These are phyloP conservation scores for Hyphopichia fennica DNA, from an alignment of 1,139 yeast genomes.

Conservation along the genomic window DNA sequence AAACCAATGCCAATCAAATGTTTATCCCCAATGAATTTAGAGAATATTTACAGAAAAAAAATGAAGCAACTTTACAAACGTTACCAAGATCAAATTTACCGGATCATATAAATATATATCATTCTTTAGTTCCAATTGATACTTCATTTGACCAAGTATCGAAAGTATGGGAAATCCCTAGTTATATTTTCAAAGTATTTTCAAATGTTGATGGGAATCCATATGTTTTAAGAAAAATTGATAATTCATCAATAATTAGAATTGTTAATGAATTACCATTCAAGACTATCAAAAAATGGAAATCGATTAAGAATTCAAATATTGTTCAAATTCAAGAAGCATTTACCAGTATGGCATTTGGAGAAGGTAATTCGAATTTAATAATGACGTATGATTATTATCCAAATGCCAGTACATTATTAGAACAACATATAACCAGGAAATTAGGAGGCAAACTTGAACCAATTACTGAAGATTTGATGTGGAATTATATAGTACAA, in stretches of 20 bases:
- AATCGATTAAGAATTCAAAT: constrained; percentile 52
- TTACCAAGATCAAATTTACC: constrained; percentile 65
- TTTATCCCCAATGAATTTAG: constrained; percentile 75
- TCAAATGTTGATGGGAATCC: constrained; percentile 78
- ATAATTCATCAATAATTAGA: constrained; percentile 44
- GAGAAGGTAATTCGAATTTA: constrained; percentile 51
- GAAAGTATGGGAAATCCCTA: constrained; percentile 59
- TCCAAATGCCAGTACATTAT: constrained; percentile 33
- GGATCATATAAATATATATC: constrained; percentile 76
- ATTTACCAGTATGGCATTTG: constrained; percentile 85
- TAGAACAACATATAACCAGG: constrained; percentile 34
- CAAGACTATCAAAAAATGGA: constrained; percentile 41
- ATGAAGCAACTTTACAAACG: constrained; percentile 78
- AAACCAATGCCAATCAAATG: constrained; percentile 65
- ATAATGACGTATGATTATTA: constrained; percentile 42
- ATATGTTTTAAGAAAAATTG: constrained; percentile 75
- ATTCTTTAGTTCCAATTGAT: constrained; percentile 84
- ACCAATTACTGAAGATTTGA: constrained; percentile 57
- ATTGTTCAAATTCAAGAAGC: constrained; percentile 74
- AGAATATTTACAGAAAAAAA: constrained; percentile 67
- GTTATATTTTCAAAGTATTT: constrained; percentile 74
- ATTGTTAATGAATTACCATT: constrained; percentile 57
- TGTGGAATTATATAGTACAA: constrained; percentile 81
- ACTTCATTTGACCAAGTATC: constrained; percentile 51
- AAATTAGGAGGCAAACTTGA: constrained; percentile 36